phyloP scores from a whole-genome alignment of 495 filamentous ascomycete species.

The Melanomma pulvis-pyrius region DNA sequence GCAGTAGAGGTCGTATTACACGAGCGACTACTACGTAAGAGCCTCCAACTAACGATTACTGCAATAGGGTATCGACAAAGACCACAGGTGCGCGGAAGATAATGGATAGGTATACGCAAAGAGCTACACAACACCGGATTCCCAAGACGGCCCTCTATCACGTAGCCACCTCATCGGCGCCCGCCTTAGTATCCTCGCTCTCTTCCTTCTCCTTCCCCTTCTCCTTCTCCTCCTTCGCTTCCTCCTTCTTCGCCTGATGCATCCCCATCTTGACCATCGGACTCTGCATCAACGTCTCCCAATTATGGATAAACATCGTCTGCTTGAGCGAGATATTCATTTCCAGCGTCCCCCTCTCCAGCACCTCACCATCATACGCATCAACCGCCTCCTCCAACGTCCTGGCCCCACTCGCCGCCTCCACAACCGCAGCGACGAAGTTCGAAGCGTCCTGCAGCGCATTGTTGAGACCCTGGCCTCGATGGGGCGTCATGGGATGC shows the following conservation, averaged over 20 bases:
- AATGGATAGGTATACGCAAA: no score
- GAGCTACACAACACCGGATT: no score
- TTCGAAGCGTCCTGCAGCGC: slow-evolving; percentile 17
- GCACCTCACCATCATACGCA: slow-evolving; percentile 23
- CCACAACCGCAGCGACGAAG: slow-evolving; percentile 12
- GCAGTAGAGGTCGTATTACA: no score
- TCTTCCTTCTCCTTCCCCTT: background rate
- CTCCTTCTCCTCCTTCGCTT: background rate
- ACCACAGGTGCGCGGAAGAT: no score
- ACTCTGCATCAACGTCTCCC: slow-evolving; percentile 27
- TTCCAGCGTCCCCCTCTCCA: slow-evolving; percentile 25
- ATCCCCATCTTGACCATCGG: slow-evolving; percentile 30
- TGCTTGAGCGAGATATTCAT: slow-evolving; percentile 26
- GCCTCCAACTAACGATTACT: no score
- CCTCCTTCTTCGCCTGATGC: slow-evolving; percentile 22
- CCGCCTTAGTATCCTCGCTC: background rate
- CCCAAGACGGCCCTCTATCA: background rate
- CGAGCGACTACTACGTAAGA: no score
- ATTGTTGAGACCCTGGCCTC: slow-evolving; percentile 31
- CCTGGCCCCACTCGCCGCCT: background rate
- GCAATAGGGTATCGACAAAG: no score
- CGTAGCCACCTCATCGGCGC: background rate
- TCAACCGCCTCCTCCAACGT: slow-evolving; percentile 14
- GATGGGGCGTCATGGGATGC: slow-evolving; percentile 30
- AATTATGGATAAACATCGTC: slow-evolving; percentile 22